Base-by-base conservation (phyloP, 2,329 filamentous ascomycete species). In the Aspergillus intermedius region DNA sequence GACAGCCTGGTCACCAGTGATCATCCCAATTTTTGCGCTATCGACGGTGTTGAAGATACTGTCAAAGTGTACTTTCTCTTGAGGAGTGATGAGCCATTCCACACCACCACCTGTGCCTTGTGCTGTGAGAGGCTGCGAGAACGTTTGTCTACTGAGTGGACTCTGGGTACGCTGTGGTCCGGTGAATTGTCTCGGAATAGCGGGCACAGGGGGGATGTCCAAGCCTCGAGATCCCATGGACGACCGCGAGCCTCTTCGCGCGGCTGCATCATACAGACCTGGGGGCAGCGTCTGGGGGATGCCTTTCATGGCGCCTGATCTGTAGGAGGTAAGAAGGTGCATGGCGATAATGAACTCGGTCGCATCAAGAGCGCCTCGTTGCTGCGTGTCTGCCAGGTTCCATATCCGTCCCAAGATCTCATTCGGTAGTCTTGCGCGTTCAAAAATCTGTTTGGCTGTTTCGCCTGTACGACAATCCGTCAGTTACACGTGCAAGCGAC, bases 311-410 rank as follows among this genome's bases (percentile, higher is more conserved):
- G 83, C 78, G 19, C 90, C 87, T 10, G 84, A 86, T 75, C 95
- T 95, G 72, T 88, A 89, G 10, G 90, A 95, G 12, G 89, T 91
- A 53, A 98, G 78, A 52, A 98, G 76, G 68, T 98, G 93, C 93
- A 98, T 98, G 42, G 93, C 93, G 62, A 98, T 94, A 64, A 95
- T 87, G 66, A 98, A 98, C 61, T 97, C 93, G 12, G 90, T 91
- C 59, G 84, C 78, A 49, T 91, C 87, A 32, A 98, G 77, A 28
- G 86, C 83, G 45, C 93, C 93, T 46, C 91, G 83, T 71, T 95
- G 90, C 69, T 96, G 91, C 0, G 89, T 93, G 66, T 98, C 93
- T 19, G 91, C 87, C 52, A 98, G 78, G 60, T 87, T 90, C 93
- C 93, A 98, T 73, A 98, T 96, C 57, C 87, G 84, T n/a, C 91